phyloP scores from a whole-genome alignment of 495 filamentous ascomycete species.

The Elasticomyces elasticus region DNA sequence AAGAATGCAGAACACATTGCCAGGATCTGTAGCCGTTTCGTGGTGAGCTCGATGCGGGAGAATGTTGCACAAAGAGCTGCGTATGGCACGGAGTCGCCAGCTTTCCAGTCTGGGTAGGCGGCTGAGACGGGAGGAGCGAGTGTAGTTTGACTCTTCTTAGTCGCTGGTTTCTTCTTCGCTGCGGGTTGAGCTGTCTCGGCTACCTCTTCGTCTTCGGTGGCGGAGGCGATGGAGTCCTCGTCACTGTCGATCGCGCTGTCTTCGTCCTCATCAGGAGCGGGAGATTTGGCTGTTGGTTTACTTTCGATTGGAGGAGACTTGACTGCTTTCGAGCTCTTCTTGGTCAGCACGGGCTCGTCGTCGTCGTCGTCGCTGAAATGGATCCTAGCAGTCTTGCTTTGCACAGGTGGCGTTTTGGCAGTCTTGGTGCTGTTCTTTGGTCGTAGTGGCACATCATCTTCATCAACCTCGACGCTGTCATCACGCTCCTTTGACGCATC shows the following conservation, averaged over 20 bases:
- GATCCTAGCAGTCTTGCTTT: slow-evolving; percentile 2
- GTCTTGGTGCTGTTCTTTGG: slow-evolving; percentile 2
- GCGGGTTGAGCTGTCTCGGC: no score
- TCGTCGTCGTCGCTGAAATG: no score
- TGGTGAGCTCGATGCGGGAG: slow-evolving; percentile 84
- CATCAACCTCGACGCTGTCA: background rate
- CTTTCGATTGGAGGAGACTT: background rate
- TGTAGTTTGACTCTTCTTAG: slow-evolving; percentile 72
- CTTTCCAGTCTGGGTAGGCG: slow-evolving; percentile 88
- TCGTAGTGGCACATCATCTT: background rate
- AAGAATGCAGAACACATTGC: slow-evolving; percentile 85
- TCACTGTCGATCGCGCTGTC: slow-evolving; percentile 16
- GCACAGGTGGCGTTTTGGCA: background rate
- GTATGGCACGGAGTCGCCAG: slow-evolving; percentile 82
- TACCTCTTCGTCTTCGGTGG: slow-evolving; percentile 31
- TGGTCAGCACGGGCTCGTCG: background rate
- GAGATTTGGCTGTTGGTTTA: background rate
- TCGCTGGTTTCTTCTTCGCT: slow-evolving; percentile 69
- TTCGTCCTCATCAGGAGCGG: background rate
- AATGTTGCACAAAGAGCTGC: slow-evolving; percentile 92
- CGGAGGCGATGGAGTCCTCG: slow-evolving; percentile 9
- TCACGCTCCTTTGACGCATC: background rate
- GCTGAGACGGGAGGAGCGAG: slow-evolving; percentile 58
- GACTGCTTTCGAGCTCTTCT: background rate
- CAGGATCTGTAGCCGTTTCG: slow-evolving; percentile 76